phyloP scores from a whole-genome alignment of 176 grass and related monocot genomes.

The Juncus effusus region DNA sequence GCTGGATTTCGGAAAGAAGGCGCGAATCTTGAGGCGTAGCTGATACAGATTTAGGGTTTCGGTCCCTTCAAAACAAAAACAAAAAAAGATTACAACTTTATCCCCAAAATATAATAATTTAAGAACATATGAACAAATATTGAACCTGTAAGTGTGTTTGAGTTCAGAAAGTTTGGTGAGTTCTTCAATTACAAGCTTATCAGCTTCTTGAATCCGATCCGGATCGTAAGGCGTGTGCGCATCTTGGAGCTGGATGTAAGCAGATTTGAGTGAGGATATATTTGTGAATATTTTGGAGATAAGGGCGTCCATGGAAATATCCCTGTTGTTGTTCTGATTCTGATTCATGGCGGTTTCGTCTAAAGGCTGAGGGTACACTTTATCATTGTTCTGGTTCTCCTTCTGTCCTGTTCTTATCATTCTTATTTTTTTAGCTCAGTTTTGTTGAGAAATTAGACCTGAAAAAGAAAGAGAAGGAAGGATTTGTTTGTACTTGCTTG shows the following conservation, averaged over 20 bases:
- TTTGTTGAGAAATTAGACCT: slow-evolving; percentile 4
- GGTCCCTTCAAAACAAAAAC: slow-evolving; percentile 36
- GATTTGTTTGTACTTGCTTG: background rate
- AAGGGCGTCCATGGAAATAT: slow-evolving; percentile 58
- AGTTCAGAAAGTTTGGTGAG: slow-evolving; percentile 89
- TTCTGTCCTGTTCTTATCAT: slow-evolving; percentile 54
- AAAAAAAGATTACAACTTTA: background rate
- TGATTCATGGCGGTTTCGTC: slow-evolving; percentile 69
- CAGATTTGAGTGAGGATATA: slow-evolving; percentile 87
- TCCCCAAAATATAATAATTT: background rate
- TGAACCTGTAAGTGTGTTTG: slow-evolving; percentile 72
- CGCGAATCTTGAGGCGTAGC: slow-evolving; percentile 76
- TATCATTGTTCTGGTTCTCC: slow-evolving; percentile 83
- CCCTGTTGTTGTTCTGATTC: slow-evolving; percentile 35
- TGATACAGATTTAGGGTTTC: slow-evolving; percentile 72
- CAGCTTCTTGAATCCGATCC: slow-evolving; percentile 75
- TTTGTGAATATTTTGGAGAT: slow-evolving; percentile 75
- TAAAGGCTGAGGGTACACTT: slow-evolving; percentile 88
- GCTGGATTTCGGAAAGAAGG: slow-evolving; percentile 84
- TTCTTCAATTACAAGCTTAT: slow-evolving; percentile 94
- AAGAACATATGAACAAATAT: background rate
- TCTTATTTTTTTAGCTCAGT: slow-evolving; percentile 3
- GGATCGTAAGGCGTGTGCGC: slow-evolving; percentile 95
- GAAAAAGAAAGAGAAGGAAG: background rate
- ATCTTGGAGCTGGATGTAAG: slow-evolving; percentile 93